phyloP scores from a whole-genome alignment of 129 eudicot species.

The Oenanthe sinensis region DNA sequence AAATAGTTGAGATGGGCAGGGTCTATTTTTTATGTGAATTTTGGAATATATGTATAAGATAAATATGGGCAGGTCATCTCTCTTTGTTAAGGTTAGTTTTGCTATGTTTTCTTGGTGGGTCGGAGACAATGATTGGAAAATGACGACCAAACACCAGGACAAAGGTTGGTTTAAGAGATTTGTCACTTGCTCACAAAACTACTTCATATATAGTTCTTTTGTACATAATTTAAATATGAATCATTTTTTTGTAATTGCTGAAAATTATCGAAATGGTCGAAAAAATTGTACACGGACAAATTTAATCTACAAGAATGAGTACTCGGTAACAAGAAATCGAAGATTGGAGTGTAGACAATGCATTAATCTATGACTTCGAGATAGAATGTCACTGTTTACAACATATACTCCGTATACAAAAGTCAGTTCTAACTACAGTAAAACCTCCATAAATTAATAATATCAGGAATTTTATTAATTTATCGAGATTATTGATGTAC shows the following conservation, averaged over 20 bases:
- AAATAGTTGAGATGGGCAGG: neutral
- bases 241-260: neutral
- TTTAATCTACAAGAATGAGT: too few species aligned
- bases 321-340: too few species aligned
- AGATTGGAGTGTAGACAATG: too few species aligned
- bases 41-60: neutral
- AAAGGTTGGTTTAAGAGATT: neutral
- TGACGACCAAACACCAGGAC: neutral
- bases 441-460: too few species aligned
- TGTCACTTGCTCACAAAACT: neutral
- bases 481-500: too few species aligned
- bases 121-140: neutral
- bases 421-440: too few species aligned
- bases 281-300: too few species aligned
- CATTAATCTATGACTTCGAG: too few species aligned
- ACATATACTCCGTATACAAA: too few species aligned
- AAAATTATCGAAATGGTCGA: neutral
- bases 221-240: neutral
- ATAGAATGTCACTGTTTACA: too few species aligned
- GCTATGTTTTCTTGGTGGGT: neutral
- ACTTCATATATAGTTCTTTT: neutral
- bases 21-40: neutral
- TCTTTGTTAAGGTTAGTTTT: slow-evolving; percentile 3
- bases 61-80: neutral
- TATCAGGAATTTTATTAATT: too few species aligned